phyloP scores from a whole-genome alignment of 257 asterid genomes.

The Datura wrightii region DNA sequence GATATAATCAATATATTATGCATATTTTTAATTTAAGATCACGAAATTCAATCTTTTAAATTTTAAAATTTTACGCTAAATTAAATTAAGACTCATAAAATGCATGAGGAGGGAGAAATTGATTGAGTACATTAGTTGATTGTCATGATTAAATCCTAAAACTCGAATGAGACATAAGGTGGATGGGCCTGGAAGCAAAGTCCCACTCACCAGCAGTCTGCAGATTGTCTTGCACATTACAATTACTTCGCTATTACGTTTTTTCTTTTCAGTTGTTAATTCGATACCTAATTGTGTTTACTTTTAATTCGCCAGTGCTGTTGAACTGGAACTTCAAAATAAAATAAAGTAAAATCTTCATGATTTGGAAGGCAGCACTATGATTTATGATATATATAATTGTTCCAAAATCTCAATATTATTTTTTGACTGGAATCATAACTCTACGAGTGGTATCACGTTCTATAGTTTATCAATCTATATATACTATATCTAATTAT shows the following conservation, averaged over 20 bases:
- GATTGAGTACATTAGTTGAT: background rate
- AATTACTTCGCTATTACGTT: background rate
- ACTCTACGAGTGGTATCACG: no score
- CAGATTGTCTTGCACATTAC: background rate
- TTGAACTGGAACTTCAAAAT: background rate
- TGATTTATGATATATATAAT: background rate
- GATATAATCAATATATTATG: no score
- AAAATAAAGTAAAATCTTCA: background rate
- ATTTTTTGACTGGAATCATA: background rate
- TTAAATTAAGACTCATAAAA: no score
- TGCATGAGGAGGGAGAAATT: no score
- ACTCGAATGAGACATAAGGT: no score
- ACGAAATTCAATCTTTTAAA: no score
- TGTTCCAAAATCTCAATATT: background rate
- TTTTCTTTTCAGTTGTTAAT: background rate
- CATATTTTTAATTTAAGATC: no score
- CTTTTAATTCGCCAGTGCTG: background rate
- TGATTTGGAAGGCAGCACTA: background rate
- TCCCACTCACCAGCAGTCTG: slow-evolving; percentile 25
- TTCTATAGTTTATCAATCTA: no score
- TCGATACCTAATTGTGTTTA: slow-evolving; percentile 22
- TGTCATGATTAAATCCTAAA: background rate
- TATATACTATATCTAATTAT: no score
- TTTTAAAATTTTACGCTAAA: no score
- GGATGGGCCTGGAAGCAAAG: background rate